A percentile compares a stretch with the other conserved stretches of the same genome.
Conservation (phyloP, 148 eudicot species). For the Tetragonia tetragonoides region DNA sequence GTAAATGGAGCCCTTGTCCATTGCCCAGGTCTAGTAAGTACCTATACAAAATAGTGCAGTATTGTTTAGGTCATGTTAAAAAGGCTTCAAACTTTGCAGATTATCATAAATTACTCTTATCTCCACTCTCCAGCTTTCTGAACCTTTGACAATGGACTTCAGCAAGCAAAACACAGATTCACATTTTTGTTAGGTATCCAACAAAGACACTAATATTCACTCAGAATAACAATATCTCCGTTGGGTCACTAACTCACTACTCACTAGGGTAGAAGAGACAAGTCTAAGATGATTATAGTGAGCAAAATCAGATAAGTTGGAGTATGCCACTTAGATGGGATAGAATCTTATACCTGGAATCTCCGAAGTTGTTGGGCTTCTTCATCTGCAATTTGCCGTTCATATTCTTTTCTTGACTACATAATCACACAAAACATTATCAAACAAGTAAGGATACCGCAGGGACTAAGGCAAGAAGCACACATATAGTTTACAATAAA, state of each 20-base stretch:
- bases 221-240: background rate
- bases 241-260: background rate
- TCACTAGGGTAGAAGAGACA: background rate
- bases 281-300: background rate
- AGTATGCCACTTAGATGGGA: background rate
- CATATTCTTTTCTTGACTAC: conserved; percentile 80
- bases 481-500: background rate
- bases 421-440: conserved; percentile 8
- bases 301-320: background rate
- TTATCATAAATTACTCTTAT: too few species aligned
- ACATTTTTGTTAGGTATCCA: too few species aligned
- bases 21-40: too few species aligned
- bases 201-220: too few species aligned
- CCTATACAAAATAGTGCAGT: too few species aligned
- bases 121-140: too few species aligned
- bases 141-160: too few species aligned
- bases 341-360: conserved; percentile 54
- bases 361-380: conserved; percentile 72
- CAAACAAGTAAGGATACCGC: background rate
- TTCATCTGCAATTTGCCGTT: conserved; percentile 69
- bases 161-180: too few species aligned
- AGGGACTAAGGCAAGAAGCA: background rate
- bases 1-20: too few species aligned
- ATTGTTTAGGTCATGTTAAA: too few species aligned
- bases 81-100: too few species aligned